A percentile compares a stretch with the other conserved stretches of the same genome.
phyloP scores from a whole-genome alignment of 768 basidiomycete species.

The Pulveroboletus sp. region DNA sequence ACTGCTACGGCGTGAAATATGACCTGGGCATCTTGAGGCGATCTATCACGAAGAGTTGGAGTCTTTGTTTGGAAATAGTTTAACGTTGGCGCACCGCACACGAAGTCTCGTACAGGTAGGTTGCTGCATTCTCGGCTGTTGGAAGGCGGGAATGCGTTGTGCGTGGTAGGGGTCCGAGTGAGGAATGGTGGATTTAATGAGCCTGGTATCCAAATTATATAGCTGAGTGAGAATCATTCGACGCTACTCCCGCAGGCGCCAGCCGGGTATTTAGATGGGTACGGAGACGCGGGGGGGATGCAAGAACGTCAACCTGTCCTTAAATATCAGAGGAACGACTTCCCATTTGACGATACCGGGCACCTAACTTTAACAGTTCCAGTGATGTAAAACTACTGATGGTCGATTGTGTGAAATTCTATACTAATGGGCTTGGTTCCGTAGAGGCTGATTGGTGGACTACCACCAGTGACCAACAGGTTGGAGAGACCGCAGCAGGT shows the following conservation, averaged over 20 bases:
- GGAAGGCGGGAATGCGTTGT: slow-evolving; percentile 9
- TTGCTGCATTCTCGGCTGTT: slow-evolving; percentile 46
- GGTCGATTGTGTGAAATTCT: slow-evolving; percentile 26
- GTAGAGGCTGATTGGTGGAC: slow-evolving; percentile 25
- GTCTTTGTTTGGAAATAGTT: background rate
- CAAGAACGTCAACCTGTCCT: slow-evolving; percentile 19
- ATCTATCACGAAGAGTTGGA: slow-evolving; percentile 29
- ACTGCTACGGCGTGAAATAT: slow-evolving; percentile 71
- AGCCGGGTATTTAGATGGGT: slow-evolving; percentile 5
- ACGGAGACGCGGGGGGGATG: slow-evolving; percentile 9
- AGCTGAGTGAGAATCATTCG: slow-evolving; percentile 27
- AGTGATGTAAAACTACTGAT: slow-evolving; percentile 35
- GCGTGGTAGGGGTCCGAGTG: slow-evolving; percentile 19
- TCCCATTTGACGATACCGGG: slow-evolving; percentile 17
- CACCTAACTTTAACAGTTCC: slow-evolving; percentile 29
- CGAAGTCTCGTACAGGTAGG: slow-evolving; percentile 66
- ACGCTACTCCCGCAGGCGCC: slow-evolving; percentile 19
- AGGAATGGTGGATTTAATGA: slow-evolving; percentile 28
- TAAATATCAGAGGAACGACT: slow-evolving; percentile 27
- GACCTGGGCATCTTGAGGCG: slow-evolving; percentile 62
- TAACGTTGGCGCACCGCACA: slow-evolving; percentile 34
- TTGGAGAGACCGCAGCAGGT: slow-evolving; percentile 16
- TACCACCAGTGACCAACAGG: slow-evolving; percentile 10
- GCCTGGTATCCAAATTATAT: slow-evolving; percentile 18
- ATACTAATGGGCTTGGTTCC: too few relatives aligned